Percentiles rank a stretch among this genome's conserved stretches.
These are phyloP conservation scores for Kodamaea neixiangensis DNA, from an alignment of 805 yeast species.

Conservation along the genomic window DNA sequence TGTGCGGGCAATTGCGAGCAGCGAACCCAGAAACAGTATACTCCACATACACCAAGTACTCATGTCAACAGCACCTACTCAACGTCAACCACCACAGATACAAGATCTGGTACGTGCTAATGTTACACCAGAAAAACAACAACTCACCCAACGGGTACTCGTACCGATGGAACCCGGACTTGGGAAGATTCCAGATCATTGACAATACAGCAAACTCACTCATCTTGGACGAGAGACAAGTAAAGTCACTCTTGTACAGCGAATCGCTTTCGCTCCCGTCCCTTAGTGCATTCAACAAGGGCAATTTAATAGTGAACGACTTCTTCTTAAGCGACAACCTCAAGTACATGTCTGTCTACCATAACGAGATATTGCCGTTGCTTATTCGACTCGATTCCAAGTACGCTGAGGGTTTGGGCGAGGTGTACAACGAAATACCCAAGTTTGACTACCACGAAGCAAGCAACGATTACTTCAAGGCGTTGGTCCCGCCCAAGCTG, in stretches of 20 bases:
- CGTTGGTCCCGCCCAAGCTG: constrained; percentile 21
- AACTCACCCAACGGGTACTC: constrained; percentile 24
- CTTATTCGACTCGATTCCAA: constrained; percentile 28
- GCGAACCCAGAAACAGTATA: constrained; percentile 44
- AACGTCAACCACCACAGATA: constrained; percentile 39
- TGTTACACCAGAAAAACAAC: constrained; percentile 30
- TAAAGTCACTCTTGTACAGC: constrained; percentile 33
- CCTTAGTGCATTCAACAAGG: constrained; percentile 30
- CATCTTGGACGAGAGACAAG: constrained; percentile 32
- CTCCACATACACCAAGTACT: constrained; percentile 41
- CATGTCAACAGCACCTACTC: constrained; percentile 39
- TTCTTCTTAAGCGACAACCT: constrained; percentile 37
- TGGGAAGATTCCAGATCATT: constrained; percentile 36
- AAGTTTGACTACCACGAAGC: constrained; percentile 34
- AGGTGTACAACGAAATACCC: constrained; percentile 32
- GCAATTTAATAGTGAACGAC: constrained; percentile 36
- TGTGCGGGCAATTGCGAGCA: constrained; percentile 33
- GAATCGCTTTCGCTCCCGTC: constrained; percentile 33
- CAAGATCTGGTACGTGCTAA: constrained; percentile 35
- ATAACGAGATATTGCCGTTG: constrained; percentile 37
- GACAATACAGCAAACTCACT: constrained; percentile 24
- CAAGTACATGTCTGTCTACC: constrained; percentile 38
- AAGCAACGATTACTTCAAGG: constrained; percentile 26
- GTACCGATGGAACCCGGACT: constrained; percentile 38
- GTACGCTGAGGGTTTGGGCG: constrained; percentile 32